phyloP scores from a whole-genome alignment of 2,329 filamentous ascomycete species.

The Xylaria sp. region DNA sequence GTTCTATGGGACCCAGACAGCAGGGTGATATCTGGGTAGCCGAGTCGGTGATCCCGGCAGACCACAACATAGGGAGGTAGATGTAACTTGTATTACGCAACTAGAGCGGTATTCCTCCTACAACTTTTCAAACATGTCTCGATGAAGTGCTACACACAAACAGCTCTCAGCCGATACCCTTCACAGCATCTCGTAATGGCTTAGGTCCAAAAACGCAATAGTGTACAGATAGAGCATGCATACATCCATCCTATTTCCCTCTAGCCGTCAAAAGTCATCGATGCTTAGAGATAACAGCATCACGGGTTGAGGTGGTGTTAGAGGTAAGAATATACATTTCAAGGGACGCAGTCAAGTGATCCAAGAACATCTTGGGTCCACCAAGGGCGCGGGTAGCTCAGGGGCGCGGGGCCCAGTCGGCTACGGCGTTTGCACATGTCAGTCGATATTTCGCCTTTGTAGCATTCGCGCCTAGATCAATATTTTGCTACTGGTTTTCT shows the following conservation, averaged over 20 bases:
- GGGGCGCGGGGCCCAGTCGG: too few species aligned
- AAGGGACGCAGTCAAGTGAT: neutral
- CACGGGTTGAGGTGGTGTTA: neutral
- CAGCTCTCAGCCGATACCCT: too few species aligned
- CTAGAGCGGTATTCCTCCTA: neutral
- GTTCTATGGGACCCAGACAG: slow-evolving; percentile 45
- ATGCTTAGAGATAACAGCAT: neutral
- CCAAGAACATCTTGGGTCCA: neutral
- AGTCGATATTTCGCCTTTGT: neutral
- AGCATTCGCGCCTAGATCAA: neutral
- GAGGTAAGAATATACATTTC: too few species aligned
- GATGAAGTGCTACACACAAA: neutral
- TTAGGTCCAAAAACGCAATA: neutral
- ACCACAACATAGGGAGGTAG: too few species aligned
- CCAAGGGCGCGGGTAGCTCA: neutral
- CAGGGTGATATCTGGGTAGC: too few species aligned
- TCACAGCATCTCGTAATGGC: neutral
- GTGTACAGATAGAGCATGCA: neutral
- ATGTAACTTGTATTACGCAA: too few species aligned
- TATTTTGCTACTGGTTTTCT: neutral
- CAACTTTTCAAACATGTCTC: neutral
- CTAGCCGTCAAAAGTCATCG: neutral
- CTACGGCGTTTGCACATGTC: neutral
- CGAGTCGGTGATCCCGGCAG: too few species aligned
- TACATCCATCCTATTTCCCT: neutral